Conservation (phyloP, 2,329 filamentous ascomycete species). For the Mycosphaerelloides madeirae region DNA sequence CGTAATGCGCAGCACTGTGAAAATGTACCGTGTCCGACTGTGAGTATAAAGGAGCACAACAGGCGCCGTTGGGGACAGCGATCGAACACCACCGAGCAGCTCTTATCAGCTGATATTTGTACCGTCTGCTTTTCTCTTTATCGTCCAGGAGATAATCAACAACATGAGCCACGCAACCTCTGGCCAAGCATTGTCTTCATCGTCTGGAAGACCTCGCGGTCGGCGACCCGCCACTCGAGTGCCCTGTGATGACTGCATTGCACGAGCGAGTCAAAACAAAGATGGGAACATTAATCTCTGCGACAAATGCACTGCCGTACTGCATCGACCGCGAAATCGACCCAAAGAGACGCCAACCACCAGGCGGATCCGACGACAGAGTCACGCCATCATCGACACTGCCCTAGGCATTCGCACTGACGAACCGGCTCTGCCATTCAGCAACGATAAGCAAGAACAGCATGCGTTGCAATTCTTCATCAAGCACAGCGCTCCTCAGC, state of each 20-base stretch:
- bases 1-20: no score
- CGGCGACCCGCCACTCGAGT: slow-evolving; percentile 13
- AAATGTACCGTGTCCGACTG: no score
- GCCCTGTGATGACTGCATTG: slow-evolving; percentile 25
- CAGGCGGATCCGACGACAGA: slow-evolving; percentile 12
- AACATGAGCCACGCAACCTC: slow-evolving; percentile 2
- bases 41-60: no score
- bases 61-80: no score
- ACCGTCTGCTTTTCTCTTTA: no score
- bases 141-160: neutral
- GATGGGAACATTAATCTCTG: slow-evolving; percentile 20
- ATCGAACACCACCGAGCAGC: no score
- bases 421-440: slow-evolving; percentile 15
- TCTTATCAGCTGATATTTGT: no score
- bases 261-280: slow-evolving; percentile 20
- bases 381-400: slow-evolving; percentile 18
- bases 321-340: slow-evolving; percentile 15
- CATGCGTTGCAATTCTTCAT: slow-evolving; percentile 24
- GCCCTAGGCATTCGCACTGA: slow-evolving; percentile 14
- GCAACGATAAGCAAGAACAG: slow-evolving; percentile 18
- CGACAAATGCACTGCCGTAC: slow-evolving; percentile 17
- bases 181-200: neutral
- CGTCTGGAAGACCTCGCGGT: slow-evolving; percentile 6
- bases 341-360: slow-evolving; percentile 8
- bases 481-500: slow-evolving; percentile 20